A percentile compares a stretch with the other conserved stretches of the same genome.
These are phyloP conservation scores for Aureobasidium sp. DNA, from an alignment of 2,329 filamentous ascomycete genomes.

Conservation along the genomic window DNA sequence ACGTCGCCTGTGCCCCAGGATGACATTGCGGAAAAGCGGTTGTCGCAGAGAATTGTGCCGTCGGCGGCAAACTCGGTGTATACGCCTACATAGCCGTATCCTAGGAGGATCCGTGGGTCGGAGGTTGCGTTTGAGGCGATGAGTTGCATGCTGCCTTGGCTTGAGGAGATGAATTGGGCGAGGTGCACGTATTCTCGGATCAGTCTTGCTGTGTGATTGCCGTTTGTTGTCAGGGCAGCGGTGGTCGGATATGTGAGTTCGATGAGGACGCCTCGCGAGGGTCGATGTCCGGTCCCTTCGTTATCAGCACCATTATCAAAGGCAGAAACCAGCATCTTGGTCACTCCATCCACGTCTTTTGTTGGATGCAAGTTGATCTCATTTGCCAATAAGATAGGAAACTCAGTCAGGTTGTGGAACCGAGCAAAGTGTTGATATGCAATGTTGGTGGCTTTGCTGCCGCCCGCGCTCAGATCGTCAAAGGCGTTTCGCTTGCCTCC, in stretches of 20 bases:
- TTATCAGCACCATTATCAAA: conserved; percentile 41
- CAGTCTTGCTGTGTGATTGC: conserved; percentile 24
- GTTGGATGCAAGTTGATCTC: conserved; percentile 17
- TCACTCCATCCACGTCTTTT: conserved; percentile 20
- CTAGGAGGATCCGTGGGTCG: conserved; percentile 32
- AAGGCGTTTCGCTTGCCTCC: conserved; percentile 27
- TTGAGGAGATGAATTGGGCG: conserved; percentile 19
- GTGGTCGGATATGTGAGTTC: conserved; percentile 26
- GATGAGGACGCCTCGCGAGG: conserved; percentile 26
- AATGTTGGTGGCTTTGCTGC: conserved; percentile 26
- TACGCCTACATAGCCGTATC: conserved; percentile 48
- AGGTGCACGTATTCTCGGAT: conserved; percentile 25
- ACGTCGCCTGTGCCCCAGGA: conserved; percentile 26
- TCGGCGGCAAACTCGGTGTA: conserved; percentile 41
- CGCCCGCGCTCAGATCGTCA: conserved; percentile 3
- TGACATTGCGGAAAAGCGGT: conserved; percentile 34
- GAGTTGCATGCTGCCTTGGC: conserved; percentile 24
- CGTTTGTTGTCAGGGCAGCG: too few relatives aligned
- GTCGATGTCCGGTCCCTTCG: background rate
- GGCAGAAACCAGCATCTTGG: conserved; percentile 33
- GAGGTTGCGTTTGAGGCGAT: conserved; percentile 8
- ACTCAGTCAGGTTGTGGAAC: conserved; percentile 38
- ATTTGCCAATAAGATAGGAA: conserved; percentile 21
- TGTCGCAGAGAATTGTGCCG: conserved; percentile 37
- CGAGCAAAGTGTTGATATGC: conserved; percentile 47